These are phyloP conservation scores for Apiotrichum sp. DNA, from an alignment of 1,284 basidiomycete genomes.

Conservation along the genomic window DNA sequence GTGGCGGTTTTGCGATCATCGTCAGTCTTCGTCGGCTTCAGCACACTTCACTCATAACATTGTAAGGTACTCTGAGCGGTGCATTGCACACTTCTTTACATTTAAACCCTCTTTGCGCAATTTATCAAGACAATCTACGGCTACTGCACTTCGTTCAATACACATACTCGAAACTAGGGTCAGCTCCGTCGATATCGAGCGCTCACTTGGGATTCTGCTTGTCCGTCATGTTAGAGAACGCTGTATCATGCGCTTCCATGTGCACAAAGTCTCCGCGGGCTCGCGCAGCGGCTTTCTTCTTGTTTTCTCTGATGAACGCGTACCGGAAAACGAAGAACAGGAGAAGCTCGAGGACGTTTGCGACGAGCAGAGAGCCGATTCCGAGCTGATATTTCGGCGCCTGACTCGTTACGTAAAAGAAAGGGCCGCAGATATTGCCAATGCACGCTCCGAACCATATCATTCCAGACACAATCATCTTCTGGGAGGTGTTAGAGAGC, in stretches of 20 bases:
- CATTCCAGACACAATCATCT: conserved; percentile 43
- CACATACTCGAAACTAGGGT: no score
- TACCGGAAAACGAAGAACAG: conserved; percentile 47
- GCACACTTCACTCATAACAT: no score
- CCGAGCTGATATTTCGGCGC: conserved; percentile 49
- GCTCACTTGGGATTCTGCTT: conserved; percentile 41
- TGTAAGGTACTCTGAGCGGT: no score
- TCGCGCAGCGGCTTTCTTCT: conserved; percentile 38
- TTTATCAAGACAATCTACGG: no score
- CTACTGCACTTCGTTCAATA: no score
- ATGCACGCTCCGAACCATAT: conserved; percentile 44
- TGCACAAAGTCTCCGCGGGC: conserved; percentile 5
- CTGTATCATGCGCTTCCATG: conserved; percentile 24
- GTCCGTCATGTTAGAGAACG: conserved; percentile 45
- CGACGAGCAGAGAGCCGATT: conserved; percentile 48
- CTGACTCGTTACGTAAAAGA: conserved; percentile 45
- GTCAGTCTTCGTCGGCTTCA: no score
- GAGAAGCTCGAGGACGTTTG: conserved; percentile 42
- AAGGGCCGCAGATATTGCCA: conserved; percentile 49
- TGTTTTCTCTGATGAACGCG: conserved; percentile 47
- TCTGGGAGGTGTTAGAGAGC: conserved; percentile 8
- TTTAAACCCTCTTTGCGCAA: no score
- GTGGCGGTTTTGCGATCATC: no score
- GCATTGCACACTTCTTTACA: no score
- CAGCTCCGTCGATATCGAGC: no score